A percentile compares a stretch with the other conserved stretches of the same genome.
Evolutionary conservation across 2,329 filamentous ascomycete genomes (phyloP).

Genomic region (Aspergillus sergii): DNA sequence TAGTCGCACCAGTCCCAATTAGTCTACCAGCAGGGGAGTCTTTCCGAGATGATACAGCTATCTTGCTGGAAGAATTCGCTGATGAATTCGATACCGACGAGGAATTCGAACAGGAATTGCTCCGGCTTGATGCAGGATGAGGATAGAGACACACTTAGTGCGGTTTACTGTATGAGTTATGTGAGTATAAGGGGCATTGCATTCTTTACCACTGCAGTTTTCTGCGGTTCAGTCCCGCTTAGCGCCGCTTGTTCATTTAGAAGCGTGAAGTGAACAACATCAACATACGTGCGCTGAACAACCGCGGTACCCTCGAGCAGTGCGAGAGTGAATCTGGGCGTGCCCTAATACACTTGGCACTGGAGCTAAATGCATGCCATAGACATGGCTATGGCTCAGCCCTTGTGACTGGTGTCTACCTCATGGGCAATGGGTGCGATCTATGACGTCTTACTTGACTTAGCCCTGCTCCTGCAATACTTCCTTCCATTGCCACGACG

Average conservation of each 20-base stretch:
- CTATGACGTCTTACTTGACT: too few relatives aligned
- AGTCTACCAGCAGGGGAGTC: slow-evolving; percentile 26
- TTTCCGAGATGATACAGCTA: slow-evolving; percentile 40
- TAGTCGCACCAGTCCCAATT: not conserved
- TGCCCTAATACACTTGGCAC: not conserved
- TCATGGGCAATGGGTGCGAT: not conserved
- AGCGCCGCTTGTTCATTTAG: not conserved
- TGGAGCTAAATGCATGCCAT: too few relatives aligned
- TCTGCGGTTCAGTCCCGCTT: not conserved
- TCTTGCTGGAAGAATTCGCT: slow-evolving; percentile 29
- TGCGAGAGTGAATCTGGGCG: not conserved
- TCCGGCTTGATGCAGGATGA: slow-evolving; percentile 21
- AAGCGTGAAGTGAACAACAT: not conserved
- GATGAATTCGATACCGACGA: slow-evolving; percentile 24
- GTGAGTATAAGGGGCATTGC: not conserved
- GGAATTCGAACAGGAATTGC: slow-evolving; percentile 23
- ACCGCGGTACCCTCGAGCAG: not conserved
- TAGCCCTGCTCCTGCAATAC: too few relatives aligned
- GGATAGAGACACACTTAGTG: not conserved
- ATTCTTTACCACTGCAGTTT: not conserved
- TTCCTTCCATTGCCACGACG: not conserved
- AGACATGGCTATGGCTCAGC: not conserved
- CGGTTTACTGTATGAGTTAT: not conserved
- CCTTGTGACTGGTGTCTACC: not conserved
- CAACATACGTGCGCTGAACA: not conserved